Base-by-base conservation (phyloP, 768 basidiomycete species). In the Mycena crocata region DNA sequence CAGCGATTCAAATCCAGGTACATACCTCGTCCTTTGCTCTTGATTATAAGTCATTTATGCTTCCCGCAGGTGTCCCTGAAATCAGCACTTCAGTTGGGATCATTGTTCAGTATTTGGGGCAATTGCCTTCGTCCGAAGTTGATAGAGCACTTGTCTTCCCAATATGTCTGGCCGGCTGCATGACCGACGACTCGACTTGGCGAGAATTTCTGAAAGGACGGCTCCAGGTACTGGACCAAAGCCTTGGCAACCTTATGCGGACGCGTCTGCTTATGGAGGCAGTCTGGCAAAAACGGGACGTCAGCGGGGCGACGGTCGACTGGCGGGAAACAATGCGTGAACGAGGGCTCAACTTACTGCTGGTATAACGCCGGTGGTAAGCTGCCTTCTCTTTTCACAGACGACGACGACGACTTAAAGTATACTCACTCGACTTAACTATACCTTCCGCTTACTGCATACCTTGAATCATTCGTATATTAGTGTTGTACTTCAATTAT, bases 71-170 rank as follows among this genome's bases (percentile, higher is more conserved):
- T 72, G 90, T 93, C 28, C 85, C 89, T 52, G 93, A 94, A 76
- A 92, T 95, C 69, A 79, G 75, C 59, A 78, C 81, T 42, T 87
- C 86, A 12, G 87, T 91, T 32, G 85, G 86, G 30, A 75, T 73
- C 45, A 84, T 93, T 51, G 79, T 87, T 56, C 85, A 85, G 48
- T 78, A 84, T 24, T 74, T 93, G 59, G 79, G 81, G 62, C 84
- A 85, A 69, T 74, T 93, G 57, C 85, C 84, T 30, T 77, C 86
- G 44, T 88, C 89, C 19, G 82, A 86, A 62, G 77, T 87, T 45
- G 93, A 95, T 76, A 87, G 91, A 62, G 83, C 86, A 10, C 77
- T 93, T 44, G 81, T 92, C 24, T 90, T 93, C 77, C 92, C 93
- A 31, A 84, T 93, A 60, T 90, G 88, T 74, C 80, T 95, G 44